These are phyloP conservation scores for Crithidia acanthocephali DNA, from an alignment of 208 protist genomes.

Conservation along the genomic window DNA sequence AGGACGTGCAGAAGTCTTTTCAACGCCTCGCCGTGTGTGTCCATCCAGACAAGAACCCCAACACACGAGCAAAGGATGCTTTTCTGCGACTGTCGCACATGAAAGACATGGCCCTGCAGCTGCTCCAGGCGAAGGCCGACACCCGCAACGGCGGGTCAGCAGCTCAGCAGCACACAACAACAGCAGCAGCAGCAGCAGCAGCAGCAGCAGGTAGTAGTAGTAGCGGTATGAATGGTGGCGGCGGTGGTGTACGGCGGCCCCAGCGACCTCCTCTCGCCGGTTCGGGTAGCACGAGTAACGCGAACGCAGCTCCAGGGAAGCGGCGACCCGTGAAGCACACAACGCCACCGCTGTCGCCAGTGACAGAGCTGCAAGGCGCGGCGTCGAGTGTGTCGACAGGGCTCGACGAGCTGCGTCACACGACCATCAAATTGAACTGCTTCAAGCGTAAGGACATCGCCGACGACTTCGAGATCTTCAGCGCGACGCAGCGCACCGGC, in stretches of 20 bases:
- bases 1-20: conserved; percentile 71
- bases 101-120: conserved; percentile 50
- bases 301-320: conserved; percentile 2
- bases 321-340: background rate
- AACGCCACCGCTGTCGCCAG: conserved; percentile 9
- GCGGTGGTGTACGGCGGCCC: background rate
- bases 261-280: conserved; percentile 1
- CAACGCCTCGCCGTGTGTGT: conserved; percentile 79
- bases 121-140: conserved; percentile 20
- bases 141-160: background rate
- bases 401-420: conserved; percentile 32
- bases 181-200: background rate
- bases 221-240: background rate
- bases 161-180: background rate
- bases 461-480: conserved; percentile 73
- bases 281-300: background rate
- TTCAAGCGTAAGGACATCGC: conserved; percentile 80
- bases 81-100: conserved; percentile 72
- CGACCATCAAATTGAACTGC: conserved; percentile 81
- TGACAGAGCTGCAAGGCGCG: background rate
- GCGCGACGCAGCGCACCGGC: conserved; percentile 32
- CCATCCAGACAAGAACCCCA: conserved; percentile 90
- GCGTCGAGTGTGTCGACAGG: conserved; percentile 5
- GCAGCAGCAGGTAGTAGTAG: too few relatives aligned
- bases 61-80: conserved; percentile 66